phyloP scores from a whole-genome alignment of 139 green algal genomes.

The Zygnema cylindricum region DNA sequence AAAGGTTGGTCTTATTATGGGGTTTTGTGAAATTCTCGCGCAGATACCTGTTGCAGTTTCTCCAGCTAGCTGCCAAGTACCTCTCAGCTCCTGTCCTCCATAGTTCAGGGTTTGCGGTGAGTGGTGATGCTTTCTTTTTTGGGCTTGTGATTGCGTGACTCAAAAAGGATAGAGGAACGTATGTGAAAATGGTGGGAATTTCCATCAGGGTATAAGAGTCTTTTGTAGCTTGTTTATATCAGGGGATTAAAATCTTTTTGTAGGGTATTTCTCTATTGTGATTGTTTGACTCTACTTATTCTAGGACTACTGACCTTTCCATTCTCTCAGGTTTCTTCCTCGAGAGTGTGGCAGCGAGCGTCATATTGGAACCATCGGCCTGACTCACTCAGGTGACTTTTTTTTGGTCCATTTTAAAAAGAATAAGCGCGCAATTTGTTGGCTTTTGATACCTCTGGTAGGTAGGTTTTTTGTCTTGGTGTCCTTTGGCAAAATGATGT shows the following conservation, averaged over 20 bases:
- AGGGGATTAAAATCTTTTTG: too few species aligned
- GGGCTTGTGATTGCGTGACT: not conserved
- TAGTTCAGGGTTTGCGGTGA: conserved; percentile 8
- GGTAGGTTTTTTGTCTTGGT: too few species aligned
- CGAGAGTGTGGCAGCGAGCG: not conserved
- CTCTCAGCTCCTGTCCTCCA: conserved; percentile 12
- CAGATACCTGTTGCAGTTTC: conserved; percentile 26
- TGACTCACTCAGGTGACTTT: not conserved
- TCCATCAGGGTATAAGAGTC: too few species aligned
- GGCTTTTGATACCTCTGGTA: too few species aligned
- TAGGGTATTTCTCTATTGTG: not conserved
- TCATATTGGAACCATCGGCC: not conserved
- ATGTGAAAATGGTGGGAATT: too few species aligned
- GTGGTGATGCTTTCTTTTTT: not conserved
- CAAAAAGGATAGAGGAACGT: not conserved
- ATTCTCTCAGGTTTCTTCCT: not conserved
- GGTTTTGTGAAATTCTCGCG: too few species aligned
- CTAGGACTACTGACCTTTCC: not conserved
- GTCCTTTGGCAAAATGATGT: too few species aligned
- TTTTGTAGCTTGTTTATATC: too few species aligned
- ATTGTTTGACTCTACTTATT: not conserved
- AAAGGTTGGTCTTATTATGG: too few species aligned
- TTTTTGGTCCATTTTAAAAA: too few species aligned
- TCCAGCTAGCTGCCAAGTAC: conserved; percentile 5
- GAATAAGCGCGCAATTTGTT: too few species aligned